Percentiles rank a stretch among this genome's conserved stretches.
These are phyloP conservation scores for Herpetospermum pedunculosum DNA, from an alignment of 306 rosid species.

Conservation along the genomic window DNA sequence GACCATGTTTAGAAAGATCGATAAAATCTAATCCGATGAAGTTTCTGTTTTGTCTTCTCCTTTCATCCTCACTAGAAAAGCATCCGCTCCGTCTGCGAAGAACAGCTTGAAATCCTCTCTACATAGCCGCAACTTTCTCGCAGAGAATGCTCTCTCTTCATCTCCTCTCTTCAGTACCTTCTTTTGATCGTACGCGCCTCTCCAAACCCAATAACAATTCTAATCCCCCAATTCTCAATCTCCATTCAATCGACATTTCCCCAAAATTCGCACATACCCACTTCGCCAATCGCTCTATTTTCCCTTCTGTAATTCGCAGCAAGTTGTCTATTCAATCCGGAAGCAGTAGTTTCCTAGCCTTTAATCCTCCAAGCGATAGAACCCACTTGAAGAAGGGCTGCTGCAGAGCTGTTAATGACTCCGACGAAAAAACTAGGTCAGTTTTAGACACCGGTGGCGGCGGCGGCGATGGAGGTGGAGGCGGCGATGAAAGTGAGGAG, in stretches of 20 bases:
- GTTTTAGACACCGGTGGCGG: conserved; percentile 24
- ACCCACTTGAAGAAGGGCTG: conserved; percentile 19
- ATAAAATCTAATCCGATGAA: not conserved
- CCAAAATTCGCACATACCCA: not conserved
- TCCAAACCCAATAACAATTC: conserved; percentile 21
- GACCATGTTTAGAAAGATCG: not conserved
- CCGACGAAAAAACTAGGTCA: conserved; percentile 36
- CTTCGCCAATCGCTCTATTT: conserved; percentile 1
- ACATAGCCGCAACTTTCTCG: not conserved
- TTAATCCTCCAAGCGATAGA: conserved; percentile 11
- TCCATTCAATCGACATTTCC: conserved; percentile 8
- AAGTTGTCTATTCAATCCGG: conserved; percentile 6
- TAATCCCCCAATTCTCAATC: conserved; percentile 12
- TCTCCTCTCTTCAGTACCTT: conserved; percentile 28
- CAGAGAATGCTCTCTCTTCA: conserved; percentile 47
- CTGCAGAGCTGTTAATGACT: conserved; percentile 35
- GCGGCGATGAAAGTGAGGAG: conserved; percentile 23
- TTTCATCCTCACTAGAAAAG: not conserved
- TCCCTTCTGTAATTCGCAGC: not conserved
- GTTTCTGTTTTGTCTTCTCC: not conserved
- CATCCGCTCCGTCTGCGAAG: not conserved
- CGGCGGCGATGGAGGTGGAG: conserved; percentile 35
- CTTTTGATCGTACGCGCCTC: conserved; percentile 29
- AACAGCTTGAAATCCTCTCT: conserved; percentile 1
- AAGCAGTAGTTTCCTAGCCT: conserved; percentile 3